Percentiles rank a stretch among this genome's conserved stretches.
These are phyloP conservation scores for Gastrolobium bilobum DNA, from an alignment of 306 rosid genomes.

Conservation along the genomic window DNA sequence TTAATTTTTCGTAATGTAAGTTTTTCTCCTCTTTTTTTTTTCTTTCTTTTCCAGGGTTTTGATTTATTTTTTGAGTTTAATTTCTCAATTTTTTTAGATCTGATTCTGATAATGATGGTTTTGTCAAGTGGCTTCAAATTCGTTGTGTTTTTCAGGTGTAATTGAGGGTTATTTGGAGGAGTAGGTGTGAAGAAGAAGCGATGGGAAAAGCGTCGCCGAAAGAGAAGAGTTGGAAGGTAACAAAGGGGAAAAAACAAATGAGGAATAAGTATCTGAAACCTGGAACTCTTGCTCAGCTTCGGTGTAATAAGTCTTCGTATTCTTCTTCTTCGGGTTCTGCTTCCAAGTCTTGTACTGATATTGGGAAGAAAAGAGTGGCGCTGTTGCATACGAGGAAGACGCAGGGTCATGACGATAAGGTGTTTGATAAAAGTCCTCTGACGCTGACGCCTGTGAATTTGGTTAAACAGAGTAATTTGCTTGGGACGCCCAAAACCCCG, in stretches of 20 bases:
- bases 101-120: neutral
- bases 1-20: slow-evolving; percentile 34
- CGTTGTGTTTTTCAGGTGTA: neutral
- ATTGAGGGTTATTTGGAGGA: slow-evolving; percentile 6
- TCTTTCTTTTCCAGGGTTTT: neutral
- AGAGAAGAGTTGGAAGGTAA: slow-evolving; percentile 60
- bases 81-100: neutral
- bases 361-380: slow-evolving; percentile 75
- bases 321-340: slow-evolving; percentile 8
- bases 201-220: slow-evolving; percentile 80
- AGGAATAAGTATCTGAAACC: slow-evolving; percentile 80
- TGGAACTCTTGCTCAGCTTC: slow-evolving; percentile 89
- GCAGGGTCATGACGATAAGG: slow-evolving; percentile 50
- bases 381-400: slow-evolving; percentile 55
- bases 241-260: slow-evolving; percentile 59
- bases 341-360: slow-evolving; percentile 64
- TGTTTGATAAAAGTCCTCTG: slow-evolving; percentile 69
- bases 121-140: neutral
- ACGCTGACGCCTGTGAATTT: slow-evolving; percentile 84
- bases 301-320: slow-evolving; percentile 55
- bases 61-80: neutral
- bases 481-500: slow-evolving; percentile 81
- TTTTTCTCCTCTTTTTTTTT: neutral
- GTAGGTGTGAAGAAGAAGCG: neutral
- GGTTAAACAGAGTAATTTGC: slow-evolving; percentile 55